Conservation (phyloP, 2,329 filamentous ascomycete species). For the Sclerotinia glacialis region DNA sequence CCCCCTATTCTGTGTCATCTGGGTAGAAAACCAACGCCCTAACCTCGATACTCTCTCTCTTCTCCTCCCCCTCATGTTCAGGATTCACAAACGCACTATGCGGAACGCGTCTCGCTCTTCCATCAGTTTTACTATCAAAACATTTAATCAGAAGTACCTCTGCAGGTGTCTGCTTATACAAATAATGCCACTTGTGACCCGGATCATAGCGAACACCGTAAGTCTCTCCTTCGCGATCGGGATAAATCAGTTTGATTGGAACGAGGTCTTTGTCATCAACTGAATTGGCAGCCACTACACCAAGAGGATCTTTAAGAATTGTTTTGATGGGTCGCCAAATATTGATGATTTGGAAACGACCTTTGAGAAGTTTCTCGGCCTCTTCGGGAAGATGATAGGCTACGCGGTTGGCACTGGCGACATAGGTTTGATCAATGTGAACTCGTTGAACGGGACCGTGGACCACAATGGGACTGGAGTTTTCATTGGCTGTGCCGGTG, state of each 20-base stretch:
- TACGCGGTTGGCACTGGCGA: slow-evolving; percentile 44
- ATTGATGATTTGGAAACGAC: slow-evolving; percentile 55
- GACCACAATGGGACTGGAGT: slow-evolving; percentile 26
- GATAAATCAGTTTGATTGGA: slow-evolving; percentile 45
- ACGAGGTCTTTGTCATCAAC: slow-evolving; percentile 53
- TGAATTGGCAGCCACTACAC: slow-evolving; percentile 50
- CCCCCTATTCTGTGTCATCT: slow-evolving; percentile 25
- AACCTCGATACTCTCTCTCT: slow-evolving; percentile 57
- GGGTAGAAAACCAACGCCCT: slow-evolving; percentile 50
- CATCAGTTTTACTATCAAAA: slow-evolving; percentile 57
- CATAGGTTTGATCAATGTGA: slow-evolving; percentile 58
- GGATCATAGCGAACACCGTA: slow-evolving; percentile 39
- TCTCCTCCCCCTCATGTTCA: slow-evolving; percentile 43
- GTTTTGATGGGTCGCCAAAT: slow-evolving; percentile 51
- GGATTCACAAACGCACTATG: slow-evolving; percentile 55
- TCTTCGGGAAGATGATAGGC: slow-evolving; percentile 47
- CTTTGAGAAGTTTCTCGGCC: slow-evolving; percentile 45
- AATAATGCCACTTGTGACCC: slow-evolving; percentile 53
- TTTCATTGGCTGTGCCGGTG: not conserved
- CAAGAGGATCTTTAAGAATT: slow-evolving; percentile 53
- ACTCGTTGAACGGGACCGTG: slow-evolving; percentile 51
- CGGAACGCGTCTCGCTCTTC: slow-evolving; percentile 51
- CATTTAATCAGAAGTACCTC: slow-evolving; percentile 61
- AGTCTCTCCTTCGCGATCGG: slow-evolving; percentile 26
- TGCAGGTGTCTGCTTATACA: slow-evolving; percentile 49